Evolutionary conservation across 2,329 filamentous ascomycete species (phyloP).

Genomic region (Ascochyta koolunga): DNA sequence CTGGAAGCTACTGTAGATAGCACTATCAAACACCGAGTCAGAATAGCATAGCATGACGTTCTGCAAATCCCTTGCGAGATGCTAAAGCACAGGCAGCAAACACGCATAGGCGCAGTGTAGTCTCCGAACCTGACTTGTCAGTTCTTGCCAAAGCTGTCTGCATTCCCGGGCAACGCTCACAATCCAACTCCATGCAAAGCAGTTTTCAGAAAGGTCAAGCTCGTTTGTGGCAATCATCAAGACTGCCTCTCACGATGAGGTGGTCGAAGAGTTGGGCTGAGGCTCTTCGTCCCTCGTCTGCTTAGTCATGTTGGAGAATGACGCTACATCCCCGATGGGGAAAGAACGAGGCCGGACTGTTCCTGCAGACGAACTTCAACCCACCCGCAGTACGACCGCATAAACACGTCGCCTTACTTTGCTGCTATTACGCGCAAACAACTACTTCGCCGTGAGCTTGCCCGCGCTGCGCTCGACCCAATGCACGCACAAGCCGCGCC

Average conservation of each 20-base stretch:
- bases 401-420: constrained; percentile 7
- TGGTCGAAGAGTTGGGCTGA: not conserved
- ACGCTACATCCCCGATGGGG: constrained; percentile 24
- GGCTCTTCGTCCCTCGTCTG: not conserved
- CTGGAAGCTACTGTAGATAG: not conserved
- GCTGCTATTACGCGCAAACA: constrained; percentile 20
- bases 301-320: constrained; percentile 6
- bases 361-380: constrained; percentile 28
- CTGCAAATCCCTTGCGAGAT: not conserved
- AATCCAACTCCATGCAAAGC: not conserved
- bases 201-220: not conserved
- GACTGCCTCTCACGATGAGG: not conserved
- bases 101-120: no score
- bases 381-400: constrained; percentile 12
- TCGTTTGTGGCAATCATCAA: not conserved
- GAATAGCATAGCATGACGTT: not conserved
- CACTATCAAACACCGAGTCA: not conserved
- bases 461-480: constrained; percentile 33
- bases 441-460: constrained; percentile 29
- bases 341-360: constrained; percentile 18
- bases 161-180: no score
- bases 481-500: constrained; percentile 44
- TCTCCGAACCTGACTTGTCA: no score
- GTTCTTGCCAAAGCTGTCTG: no score
- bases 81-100: not conserved